These are phyloP conservation scores for Parascedosporium putredinis DNA, from an alignment of 2,329 filamentous ascomycete genomes.

Conservation along the genomic window DNA sequence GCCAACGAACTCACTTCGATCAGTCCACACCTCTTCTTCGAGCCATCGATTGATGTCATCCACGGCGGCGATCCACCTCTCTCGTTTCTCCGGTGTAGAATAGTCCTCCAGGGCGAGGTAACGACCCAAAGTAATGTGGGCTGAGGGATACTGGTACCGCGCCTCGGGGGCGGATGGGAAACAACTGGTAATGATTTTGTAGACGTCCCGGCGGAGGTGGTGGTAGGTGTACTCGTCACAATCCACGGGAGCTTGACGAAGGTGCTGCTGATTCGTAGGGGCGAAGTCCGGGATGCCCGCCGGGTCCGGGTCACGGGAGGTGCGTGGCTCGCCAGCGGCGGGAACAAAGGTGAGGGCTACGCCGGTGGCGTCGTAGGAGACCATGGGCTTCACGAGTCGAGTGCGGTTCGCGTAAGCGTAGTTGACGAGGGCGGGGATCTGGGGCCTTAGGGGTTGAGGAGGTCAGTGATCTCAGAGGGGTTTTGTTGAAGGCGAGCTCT, in stretches of 20 bases:
- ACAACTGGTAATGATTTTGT: conserved; percentile 40
- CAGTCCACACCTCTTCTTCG: conserved; percentile 58
- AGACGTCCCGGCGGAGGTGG: conserved; percentile 75
- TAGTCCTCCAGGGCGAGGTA: conserved; percentile 63
- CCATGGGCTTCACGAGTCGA: conserved; percentile 67
- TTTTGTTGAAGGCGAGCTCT: conserved; percentile 74
- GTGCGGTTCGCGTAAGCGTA: conserved; percentile 58
- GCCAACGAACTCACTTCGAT: conserved; percentile 13
- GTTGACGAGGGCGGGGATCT: conserved; percentile 50
- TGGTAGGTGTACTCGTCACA: conserved; percentile 76
- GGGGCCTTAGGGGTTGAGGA: conserved; percentile 48
- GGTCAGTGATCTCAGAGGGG: conserved; percentile 54
- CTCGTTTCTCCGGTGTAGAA: conserved; percentile 3
- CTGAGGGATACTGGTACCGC: conserved; percentile 79
- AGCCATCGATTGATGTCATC: conserved; percentile 72
- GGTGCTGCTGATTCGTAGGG: conserved; percentile 25
- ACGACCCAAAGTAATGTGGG: conserved; percentile 77
- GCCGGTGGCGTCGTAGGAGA: conserved; percentile 78
- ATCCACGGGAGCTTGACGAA: conserved; percentile 23
- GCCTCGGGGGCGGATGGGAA: conserved; percentile 40
- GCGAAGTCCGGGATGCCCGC: conserved; percentile 21
- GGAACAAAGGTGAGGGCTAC: conserved; percentile 82
- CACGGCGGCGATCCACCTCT: conserved; percentile 55
- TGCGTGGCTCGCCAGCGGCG: conserved; percentile 49
- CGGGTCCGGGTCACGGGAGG: conserved; percentile 15